These are phyloP conservation scores for Penicillium chermesinum DNA, from an alignment of 495 filamentous ascomycete species.

Conservation along the genomic window DNA sequence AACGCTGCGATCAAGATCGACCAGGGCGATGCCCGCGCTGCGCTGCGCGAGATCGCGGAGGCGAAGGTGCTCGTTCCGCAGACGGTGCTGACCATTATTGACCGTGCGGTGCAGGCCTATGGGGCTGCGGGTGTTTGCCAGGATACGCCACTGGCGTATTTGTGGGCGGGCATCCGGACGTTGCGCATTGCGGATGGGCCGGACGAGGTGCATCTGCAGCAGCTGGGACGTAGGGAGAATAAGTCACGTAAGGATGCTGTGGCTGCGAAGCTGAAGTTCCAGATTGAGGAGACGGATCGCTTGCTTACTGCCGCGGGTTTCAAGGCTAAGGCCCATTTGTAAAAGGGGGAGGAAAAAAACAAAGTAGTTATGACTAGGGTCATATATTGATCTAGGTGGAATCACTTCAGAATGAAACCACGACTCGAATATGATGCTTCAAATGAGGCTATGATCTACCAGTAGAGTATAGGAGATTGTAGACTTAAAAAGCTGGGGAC, in stretches of 20 bases:
- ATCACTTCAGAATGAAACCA: not conserved
- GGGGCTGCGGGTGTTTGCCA: constrained; percentile 84
- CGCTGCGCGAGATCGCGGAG: constrained; percentile 78
- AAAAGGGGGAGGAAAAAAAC: too few relatives aligned
- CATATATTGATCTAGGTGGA: not conserved
- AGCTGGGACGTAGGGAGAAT: constrained; percentile 83
- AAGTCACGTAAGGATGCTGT: constrained; percentile 57
- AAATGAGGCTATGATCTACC: too few relatives aligned
- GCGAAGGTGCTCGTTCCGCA: constrained; percentile 81
- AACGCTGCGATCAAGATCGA: constrained; percentile 92
- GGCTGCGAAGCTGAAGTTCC: constrained; percentile 56
- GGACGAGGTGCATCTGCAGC: constrained; percentile 90
- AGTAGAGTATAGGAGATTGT: not conserved
- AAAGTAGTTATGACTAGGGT: not conserved
- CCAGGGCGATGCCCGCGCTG: constrained; percentile 69
- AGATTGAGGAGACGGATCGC: constrained; percentile 58
- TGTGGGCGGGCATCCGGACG: constrained; percentile 83
- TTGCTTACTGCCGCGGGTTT: constrained; percentile 60
- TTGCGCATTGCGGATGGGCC: constrained; percentile 84
- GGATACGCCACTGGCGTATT: constrained; percentile 80
- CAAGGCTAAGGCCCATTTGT: constrained; percentile 40
- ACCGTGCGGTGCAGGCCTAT: constrained; percentile 81
- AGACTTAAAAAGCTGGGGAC: too few relatives aligned
- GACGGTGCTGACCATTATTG: constrained; percentile 73
- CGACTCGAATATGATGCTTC: not conserved